Evolutionary conservation across 805 yeast genomes (phyloP).

Genomic region (Pichia heedii): DNA sequence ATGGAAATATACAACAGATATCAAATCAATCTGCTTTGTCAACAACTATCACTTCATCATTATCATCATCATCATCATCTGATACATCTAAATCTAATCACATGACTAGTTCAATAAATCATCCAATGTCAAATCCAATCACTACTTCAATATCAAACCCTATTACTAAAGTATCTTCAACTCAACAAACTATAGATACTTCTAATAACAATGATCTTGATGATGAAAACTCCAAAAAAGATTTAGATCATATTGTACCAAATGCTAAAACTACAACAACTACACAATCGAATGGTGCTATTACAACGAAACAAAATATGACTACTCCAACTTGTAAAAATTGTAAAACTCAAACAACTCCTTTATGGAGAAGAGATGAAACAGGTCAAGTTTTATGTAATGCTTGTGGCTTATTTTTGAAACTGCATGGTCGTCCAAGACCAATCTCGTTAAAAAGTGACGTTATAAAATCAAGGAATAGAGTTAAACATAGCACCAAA

Average conservation of each 20-base stretch:
- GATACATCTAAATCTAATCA: not conserved
- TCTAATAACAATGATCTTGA: not conserved
- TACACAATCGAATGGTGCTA: slow-evolving; percentile 50
- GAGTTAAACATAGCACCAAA: slow-evolving; percentile 51
- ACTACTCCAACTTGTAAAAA: slow-evolving; percentile 73
- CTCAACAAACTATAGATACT: not conserved
- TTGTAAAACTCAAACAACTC: slow-evolving; percentile 88
- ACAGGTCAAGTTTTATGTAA: slow-evolving; percentile 85
- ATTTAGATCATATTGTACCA: slow-evolving; percentile 35
- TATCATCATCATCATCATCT: not conserved
- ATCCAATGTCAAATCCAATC: not conserved
- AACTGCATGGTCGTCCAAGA: slow-evolving; percentile 86
- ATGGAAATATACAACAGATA: not conserved
- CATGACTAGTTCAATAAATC: not conserved
- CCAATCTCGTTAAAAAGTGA: slow-evolving; percentile 89
- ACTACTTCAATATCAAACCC: not conserved
- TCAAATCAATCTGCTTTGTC: not conserved
- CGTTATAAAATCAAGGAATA: slow-evolving; percentile 82
- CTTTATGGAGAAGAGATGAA: slow-evolving; percentile 92
- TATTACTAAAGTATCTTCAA: too few relatives aligned
- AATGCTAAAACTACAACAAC: slow-evolving; percentile 52
- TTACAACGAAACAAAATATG: slow-evolving; percentile 56
- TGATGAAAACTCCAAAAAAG: slow-evolving; percentile 15
- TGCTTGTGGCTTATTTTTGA: slow-evolving; percentile 86
- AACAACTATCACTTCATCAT: too few relatives aligned